phyloP scores from a whole-genome alignment of 495 filamentous ascomycete species.

The Parathielavia hyrcaniae region DNA sequence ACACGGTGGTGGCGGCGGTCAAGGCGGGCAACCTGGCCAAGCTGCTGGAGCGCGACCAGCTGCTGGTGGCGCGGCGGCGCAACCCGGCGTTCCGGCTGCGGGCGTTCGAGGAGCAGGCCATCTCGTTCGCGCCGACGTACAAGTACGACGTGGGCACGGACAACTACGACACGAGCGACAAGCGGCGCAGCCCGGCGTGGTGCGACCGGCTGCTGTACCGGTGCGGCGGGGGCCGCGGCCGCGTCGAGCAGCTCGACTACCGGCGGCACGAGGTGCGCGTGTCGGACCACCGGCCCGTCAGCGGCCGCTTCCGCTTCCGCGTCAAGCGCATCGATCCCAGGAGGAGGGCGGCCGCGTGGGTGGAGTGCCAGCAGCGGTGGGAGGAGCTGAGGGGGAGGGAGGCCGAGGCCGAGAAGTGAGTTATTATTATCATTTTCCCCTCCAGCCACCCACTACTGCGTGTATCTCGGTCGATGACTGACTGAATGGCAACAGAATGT shows the following conservation, averaged over 20 bases:
- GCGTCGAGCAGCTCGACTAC: constrained; percentile 83
- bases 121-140: constrained; percentile 91
- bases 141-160: constrained; percentile 97
- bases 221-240: constrained; percentile 52
- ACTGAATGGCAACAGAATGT: constrained; percentile 34
- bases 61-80: constrained; percentile 75
- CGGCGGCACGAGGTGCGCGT: constrained; percentile 79
- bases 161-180: constrained; percentile 88
- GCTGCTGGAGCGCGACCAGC: constrained; percentile 89
- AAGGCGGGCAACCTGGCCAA: constrained; percentile 74
- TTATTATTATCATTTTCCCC: background rate
- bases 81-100: constrained; percentile 85
- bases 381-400: constrained; percentile 61
- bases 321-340: constrained; percentile 70
- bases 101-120: constrained; percentile 76
- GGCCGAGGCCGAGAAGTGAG: constrained; percentile 51
- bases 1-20: constrained; percentile 79
- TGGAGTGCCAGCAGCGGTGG: constrained; percentile 64
- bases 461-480: no score
- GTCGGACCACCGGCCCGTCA: constrained; percentile 91
- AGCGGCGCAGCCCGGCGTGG: constrained; percentile 94
- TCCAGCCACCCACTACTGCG: no score
- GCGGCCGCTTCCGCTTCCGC: constrained; percentile 68
- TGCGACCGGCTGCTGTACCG: constrained; percentile 89
- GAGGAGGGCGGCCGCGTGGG: constrained; percentile 59